phyloP scores from a whole-genome alignment of 306 rosid species.

The Vigna nakashimae region DNA sequence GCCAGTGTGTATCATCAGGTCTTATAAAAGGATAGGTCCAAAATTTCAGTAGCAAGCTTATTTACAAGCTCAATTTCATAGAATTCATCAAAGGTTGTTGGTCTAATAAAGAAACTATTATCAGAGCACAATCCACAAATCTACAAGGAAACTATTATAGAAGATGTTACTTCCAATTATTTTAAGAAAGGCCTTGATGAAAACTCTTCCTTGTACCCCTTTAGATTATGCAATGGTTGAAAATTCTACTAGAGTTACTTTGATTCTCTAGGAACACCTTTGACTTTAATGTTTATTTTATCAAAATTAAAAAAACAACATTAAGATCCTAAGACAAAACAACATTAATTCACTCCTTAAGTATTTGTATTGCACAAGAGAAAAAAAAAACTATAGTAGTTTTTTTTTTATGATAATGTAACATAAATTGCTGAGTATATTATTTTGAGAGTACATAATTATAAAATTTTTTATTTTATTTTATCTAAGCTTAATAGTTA shows the following conservation, averaged over 20 bases:
- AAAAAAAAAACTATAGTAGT: too few relatives aligned
- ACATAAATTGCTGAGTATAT: background rate
- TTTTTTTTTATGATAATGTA: background rate
- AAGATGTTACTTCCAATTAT: slow-evolving; percentile 27
- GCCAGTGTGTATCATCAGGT: slow-evolving; percentile 41
- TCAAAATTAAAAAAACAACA: background rate
- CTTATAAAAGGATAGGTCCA: slow-evolving; percentile 20
- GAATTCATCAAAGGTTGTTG: slow-evolving; percentile 22
- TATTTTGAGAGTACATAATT: background rate
- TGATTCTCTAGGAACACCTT: background rate
- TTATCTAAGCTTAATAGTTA: background rate
- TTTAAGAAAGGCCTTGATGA: slow-evolving; percentile 45
- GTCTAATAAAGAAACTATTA: slow-evolving; percentile 59
- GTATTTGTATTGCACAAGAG: too few relatives aligned
- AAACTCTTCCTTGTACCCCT: slow-evolving; percentile 32
- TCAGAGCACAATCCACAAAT: slow-evolving; percentile 55
- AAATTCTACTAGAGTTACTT: background rate
- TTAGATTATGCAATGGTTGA: slow-evolving; percentile 15
- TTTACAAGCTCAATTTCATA: background rate
- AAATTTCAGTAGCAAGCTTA: slow-evolving; percentile 35
- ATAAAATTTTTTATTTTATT: background rate
- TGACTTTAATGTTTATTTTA: background rate
- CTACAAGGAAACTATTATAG: slow-evolving; percentile 41
- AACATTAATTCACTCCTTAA: background rate
- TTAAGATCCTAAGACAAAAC: background rate